phyloP scores from a whole-genome alignment of 352 stramenopile genomes.

The Phytophthora tubulina region DNA sequence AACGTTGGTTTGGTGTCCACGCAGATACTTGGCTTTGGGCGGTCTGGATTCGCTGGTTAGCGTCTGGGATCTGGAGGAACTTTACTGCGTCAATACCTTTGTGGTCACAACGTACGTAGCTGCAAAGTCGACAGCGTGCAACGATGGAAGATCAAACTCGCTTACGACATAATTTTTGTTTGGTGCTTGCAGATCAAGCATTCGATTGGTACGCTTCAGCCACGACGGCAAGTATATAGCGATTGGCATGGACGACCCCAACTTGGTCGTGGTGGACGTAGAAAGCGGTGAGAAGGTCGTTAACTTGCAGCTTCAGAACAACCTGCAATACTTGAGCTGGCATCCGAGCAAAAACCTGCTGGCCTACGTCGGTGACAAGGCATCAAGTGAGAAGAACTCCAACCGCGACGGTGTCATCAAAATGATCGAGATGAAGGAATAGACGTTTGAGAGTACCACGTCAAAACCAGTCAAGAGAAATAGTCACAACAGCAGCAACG shows the following conservation, averaged over 20 bases:
- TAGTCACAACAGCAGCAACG: slow-evolving; percentile 11
- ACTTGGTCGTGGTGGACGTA: slow-evolving; percentile 69
- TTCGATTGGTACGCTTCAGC: slow-evolving; percentile 83
- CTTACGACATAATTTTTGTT: slow-evolving; percentile 12
- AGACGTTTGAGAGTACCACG: slow-evolving; percentile 8
- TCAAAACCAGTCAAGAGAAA: slow-evolving; percentile 7
- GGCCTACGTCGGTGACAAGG: slow-evolving; percentile 86
- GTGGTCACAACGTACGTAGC: slow-evolving; percentile 77
- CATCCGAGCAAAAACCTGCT: slow-evolving; percentile 86
- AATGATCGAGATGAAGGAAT: slow-evolving; percentile 78
- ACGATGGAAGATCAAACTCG: background rate
- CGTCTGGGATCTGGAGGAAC: slow-evolving; percentile 87
- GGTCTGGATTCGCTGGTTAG: slow-evolving; percentile 88
- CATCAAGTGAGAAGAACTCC: slow-evolving; percentile 79
- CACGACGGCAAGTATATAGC: slow-evolving; percentile 79
- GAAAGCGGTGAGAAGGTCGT: slow-evolving; percentile 68
- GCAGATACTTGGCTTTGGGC: slow-evolving; percentile 78
- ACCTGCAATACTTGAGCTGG: slow-evolving; percentile 84
- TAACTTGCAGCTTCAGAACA: slow-evolving; percentile 75
- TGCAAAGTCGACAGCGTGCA: background rate
- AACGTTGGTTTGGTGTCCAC: slow-evolving; percentile 7
- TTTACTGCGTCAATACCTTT: slow-evolving; percentile 88
- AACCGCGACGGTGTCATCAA: slow-evolving; percentile 89
- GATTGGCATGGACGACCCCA: slow-evolving; percentile 83
- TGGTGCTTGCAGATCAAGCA: slow-evolving; percentile 64